phyloP scores from a whole-genome alignment of 805 yeast genomes.

The Yarrowia divulgata region DNA sequence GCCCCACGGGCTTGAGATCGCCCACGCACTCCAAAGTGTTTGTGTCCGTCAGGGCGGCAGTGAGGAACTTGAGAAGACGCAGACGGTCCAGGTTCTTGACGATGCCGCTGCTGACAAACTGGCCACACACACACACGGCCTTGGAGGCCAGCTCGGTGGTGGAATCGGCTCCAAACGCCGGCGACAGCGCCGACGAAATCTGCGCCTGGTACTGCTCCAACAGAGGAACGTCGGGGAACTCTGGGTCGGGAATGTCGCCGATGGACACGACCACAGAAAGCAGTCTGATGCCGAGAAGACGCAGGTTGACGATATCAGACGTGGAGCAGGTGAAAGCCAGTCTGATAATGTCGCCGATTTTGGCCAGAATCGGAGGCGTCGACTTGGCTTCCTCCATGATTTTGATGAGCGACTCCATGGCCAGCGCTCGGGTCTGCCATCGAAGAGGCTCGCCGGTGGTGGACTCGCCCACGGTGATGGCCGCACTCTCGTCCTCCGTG shows the following conservation, averaged over 20 bases:
- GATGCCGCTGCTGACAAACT: slow-evolving; percentile 69
- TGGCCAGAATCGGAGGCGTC: slow-evolving; percentile 44
- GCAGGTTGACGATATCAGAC: slow-evolving; percentile 65
- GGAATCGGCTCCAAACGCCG: slow-evolving; percentile 79
- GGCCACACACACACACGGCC: slow-evolving; percentile 80
- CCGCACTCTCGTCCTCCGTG: slow-evolving; percentile 32
- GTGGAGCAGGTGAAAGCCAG: slow-evolving; percentile 84
- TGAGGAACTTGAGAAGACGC: slow-evolving; percentile 69
- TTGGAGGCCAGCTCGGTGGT: slow-evolving; percentile 75
- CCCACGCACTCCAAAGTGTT: slow-evolving; percentile 57
- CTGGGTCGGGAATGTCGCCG: slow-evolving; percentile 71
- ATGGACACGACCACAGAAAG: slow-evolving; percentile 67
- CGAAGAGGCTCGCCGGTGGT: slow-evolving; percentile 50
- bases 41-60: slow-evolving; percentile 57
- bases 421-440: slow-evolving; percentile 56
- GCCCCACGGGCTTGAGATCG: slow-evolving; percentile 49
- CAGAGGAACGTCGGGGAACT: slow-evolving; percentile 71
- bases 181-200: slow-evolving; percentile 85
- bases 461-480: slow-evolving; percentile 50
- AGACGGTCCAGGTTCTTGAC: slow-evolving; percentile 57
- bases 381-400: slow-evolving; percentile 48
- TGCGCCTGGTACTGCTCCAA: slow-evolving; percentile 95
- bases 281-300: slow-evolving; percentile 69
- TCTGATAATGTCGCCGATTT: slow-evolving; percentile 67
- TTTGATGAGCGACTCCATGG: slow-evolving; percentile 46